Conservation (phyloP, 768 basidiomycete species). For the Termitomyces sp. region DNA sequence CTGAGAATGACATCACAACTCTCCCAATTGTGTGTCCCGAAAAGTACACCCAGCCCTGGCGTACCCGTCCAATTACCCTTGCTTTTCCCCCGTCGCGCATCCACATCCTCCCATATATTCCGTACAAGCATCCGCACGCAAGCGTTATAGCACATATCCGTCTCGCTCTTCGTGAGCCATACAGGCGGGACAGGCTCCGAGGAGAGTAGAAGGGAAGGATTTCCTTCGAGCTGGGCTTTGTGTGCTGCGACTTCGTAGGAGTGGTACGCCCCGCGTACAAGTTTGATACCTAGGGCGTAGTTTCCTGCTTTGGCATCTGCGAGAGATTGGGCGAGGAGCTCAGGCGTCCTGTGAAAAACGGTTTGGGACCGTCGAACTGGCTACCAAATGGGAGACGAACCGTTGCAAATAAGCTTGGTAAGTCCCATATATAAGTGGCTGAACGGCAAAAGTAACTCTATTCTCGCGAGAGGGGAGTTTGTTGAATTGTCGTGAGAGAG, state of each 20-base stretch:
- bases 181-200: constrained; percentile 59
- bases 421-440: constrained; percentile 78
- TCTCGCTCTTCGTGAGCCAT: constrained; percentile 61
- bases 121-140: constrained; percentile 53
- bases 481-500: constrained; percentile 78
- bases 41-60: constrained; percentile 54
- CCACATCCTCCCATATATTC: constrained; percentile 48
- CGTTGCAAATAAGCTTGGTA: constrained; percentile 86
- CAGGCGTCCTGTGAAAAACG: constrained; percentile 44
- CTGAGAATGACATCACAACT: constrained; percentile 59
- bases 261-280: constrained; percentile 92
- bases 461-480: constrained; percentile 19
- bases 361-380: too few species aligned
- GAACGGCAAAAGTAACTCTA: constrained; percentile 17
- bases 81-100: not conserved
- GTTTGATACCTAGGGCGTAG: constrained; percentile 83
- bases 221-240: constrained; percentile 11
- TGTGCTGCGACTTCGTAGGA: constrained; percentile 62
- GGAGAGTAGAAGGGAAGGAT: constrained; percentile 42
- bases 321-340: constrained; percentile 61
- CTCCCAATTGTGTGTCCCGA: constrained; percentile 83
- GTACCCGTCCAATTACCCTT: constrained; percentile 5
- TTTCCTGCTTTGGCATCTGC: constrained; percentile 56
- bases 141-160: constrained; percentile 67
- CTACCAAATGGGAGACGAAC: constrained; percentile 24